A percentile compares a stretch with the other conserved stretches of the same genome.
These are phyloP conservation scores for Cardamine occulta DNA, from an alignment of 345 rosid genomes.

Conservation along the genomic window DNA sequence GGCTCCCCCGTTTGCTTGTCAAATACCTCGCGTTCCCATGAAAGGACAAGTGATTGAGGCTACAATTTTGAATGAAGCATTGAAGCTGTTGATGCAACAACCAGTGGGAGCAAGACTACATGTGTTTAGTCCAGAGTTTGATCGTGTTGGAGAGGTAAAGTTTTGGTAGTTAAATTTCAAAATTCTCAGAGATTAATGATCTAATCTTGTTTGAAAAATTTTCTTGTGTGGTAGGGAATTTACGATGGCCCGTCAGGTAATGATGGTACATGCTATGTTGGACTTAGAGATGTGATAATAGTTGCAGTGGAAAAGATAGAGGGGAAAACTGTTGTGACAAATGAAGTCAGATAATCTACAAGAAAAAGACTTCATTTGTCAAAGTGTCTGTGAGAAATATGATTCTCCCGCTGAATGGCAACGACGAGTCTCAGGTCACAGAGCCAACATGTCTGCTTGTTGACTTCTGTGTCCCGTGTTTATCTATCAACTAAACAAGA, in stretches of 20 bases:
- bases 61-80: not conserved
- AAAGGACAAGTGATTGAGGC: conserved; percentile 30
- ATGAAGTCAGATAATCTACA: conserved; percentile 33
- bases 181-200: not conserved
- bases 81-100: not conserved
- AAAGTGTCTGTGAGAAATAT: not conserved
- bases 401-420: not conserved
- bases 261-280: conserved; percentile 24
- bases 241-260: conserved; percentile 12
- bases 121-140: conserved; percentile 27
- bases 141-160: conserved; percentile 28
- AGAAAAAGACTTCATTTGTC: conserved; percentile 9
- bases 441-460: conserved; percentile 33
- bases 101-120: conserved; percentile 34
- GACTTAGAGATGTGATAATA: conserved; percentile 23
- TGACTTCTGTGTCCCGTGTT: conserved; percentile 26
- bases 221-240: conserved; percentile 21
- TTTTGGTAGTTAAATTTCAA: not conserved
- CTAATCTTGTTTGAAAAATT: not conserved
- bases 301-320: not conserved
- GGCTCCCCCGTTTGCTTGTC: conserved; percentile 16
- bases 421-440: not conserved
- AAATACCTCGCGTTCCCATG: conserved; percentile 28
- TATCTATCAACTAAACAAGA: not conserved
- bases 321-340: not conserved